phyloP scores from a whole-genome alignment of 2,329 filamentous ascomycete species.

The Macroventuria anomochaeta region DNA sequence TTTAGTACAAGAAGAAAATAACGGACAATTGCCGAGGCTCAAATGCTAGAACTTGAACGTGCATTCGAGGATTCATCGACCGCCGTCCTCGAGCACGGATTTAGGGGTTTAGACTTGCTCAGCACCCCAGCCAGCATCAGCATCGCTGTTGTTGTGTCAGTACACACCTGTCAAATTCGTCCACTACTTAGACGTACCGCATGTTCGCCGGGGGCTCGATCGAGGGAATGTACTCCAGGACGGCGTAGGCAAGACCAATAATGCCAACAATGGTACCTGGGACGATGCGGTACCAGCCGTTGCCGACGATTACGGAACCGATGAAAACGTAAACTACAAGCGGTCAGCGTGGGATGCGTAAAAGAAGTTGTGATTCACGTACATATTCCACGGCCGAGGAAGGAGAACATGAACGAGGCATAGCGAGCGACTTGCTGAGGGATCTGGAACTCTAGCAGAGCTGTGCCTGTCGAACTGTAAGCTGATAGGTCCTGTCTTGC shows the following conservation, averaged over 20 bases:
- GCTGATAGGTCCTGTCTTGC: neutral
- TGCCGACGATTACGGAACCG: slow-evolving; percentile 81
- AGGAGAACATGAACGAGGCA: slow-evolving; percentile 97
- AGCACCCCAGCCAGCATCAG: slow-evolving; percentile 60
- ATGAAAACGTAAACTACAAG: slow-evolving; percentile 93
- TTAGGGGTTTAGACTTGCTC: slow-evolving; percentile 55
- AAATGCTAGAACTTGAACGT: slow-evolving; percentile 7
- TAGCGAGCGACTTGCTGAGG: slow-evolving; percentile 91
- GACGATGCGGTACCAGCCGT: slow-evolving; percentile 70
- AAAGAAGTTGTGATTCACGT: slow-evolving; percentile 51
- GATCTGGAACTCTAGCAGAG: slow-evolving; percentile 82
- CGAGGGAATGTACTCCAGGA: slow-evolving; percentile 58
- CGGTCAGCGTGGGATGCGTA: slow-evolving; percentile 17
- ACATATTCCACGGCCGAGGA: slow-evolving; percentile 94
- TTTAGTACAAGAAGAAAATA: slow-evolving; percentile 25
- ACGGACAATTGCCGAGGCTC: slow-evolving; percentile 8
- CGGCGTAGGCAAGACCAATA: slow-evolving; percentile 76
- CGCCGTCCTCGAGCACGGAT: slow-evolving; percentile 31
- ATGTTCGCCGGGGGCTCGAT: slow-evolving; percentile 63
- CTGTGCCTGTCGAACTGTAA: slow-evolving; percentile 63
- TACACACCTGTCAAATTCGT: neutral
- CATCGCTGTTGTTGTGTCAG: slow-evolving; percentile 49
- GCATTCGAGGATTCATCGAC: slow-evolving; percentile 31
- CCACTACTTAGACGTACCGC: slow-evolving; percentile 45
- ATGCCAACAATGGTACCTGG: slow-evolving; percentile 79